Evolutionary conservation across 352 stramenopile species (phyloP).

Genomic region (Phytophthora melonis): DNA sequence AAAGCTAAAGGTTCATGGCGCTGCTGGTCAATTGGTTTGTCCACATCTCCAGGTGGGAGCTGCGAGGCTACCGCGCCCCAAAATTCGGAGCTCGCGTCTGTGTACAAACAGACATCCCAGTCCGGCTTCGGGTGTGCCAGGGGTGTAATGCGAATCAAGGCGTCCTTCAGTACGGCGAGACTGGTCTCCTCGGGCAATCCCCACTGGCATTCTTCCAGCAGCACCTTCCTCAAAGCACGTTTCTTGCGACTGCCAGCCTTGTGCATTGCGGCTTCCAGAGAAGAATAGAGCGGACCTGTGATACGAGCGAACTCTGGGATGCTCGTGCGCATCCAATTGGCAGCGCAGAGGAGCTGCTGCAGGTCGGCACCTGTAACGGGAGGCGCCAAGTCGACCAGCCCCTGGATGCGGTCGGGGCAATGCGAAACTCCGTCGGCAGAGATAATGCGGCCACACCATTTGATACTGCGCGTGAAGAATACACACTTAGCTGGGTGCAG

Average conservation of each 20-base stretch:
- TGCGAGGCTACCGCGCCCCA: conserved; percentile 33
- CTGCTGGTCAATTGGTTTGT: neutral
- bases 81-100: conserved; percentile 23
- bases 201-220: neutral
- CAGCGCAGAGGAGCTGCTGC: conserved; percentile 5
- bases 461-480: conserved; percentile 28
- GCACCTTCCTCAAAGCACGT: conserved; percentile 5
- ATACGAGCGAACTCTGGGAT: conserved; percentile 32
- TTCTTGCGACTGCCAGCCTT: conserved; percentile 28
- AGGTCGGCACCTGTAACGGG: neutral
- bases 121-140: conserved; percentile 24
- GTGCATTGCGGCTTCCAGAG: conserved; percentile 24
- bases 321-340: conserved; percentile 11
- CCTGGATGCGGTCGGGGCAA: conserved; percentile 23
- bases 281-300: conserved; percentile 16
- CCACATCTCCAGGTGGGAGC: conserved; percentile 11
- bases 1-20: neutral
- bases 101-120: conserved; percentile 36
- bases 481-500: conserved; percentile 15
- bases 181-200: conserved; percentile 14
- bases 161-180: neutral
- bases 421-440: conserved; percentile 15
- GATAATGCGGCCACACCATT: conserved; percentile 27
- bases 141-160: conserved; percentile 24
- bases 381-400: conserved; percentile 9